Conservation (phyloP, 1,284 basidiomycete genomes). For the Sphaerobolus stellatus region DNA sequence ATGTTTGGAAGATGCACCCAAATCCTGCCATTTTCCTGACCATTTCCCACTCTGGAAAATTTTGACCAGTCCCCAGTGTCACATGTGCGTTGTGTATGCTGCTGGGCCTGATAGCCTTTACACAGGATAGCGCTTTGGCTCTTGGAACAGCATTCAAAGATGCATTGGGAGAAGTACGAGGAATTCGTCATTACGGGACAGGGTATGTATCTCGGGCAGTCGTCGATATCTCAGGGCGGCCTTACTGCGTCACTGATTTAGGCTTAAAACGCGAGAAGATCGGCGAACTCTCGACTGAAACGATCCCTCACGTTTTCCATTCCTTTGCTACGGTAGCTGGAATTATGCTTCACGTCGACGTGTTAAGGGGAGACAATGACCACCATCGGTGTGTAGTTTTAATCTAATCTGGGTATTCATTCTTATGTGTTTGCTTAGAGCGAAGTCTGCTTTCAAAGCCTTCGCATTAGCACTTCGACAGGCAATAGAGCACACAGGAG, state of each 20-base stretch:
- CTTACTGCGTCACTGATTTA: constrained; percentile 92
- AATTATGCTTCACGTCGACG: constrained; percentile 92
- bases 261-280: constrained; percentile 94
- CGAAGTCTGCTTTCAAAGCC: constrained; percentile 98
- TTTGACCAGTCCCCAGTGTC: constrained; percentile 15
- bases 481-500: constrained; percentile 88
- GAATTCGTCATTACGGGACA: constrained; percentile 94
- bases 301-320: constrained; percentile 95
- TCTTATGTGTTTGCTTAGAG: constrained; percentile 43
- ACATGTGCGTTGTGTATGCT: too few relatives aligned
- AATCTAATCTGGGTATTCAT: constrained; percentile 8
- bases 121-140: constrained; percentile 92
- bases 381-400: constrained; percentile 80
- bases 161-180: constrained; percentile 92
- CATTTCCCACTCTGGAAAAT: too few relatives aligned
- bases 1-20: too few relatives aligned
- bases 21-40: too few relatives aligned
- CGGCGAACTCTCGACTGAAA: constrained; percentile 94
- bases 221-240: constrained; percentile 96
- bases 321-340: constrained; percentile 91
- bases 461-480: constrained; percentile 93
- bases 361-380: constrained; percentile 93
- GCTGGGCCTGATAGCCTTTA: too few relatives aligned
- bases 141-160: constrained; percentile 94
- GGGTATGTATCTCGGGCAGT: constrained; percentile 97